Conservation (phyloP, 2,329 filamentous ascomycete species). For the Aspergillus sp. region DNA sequence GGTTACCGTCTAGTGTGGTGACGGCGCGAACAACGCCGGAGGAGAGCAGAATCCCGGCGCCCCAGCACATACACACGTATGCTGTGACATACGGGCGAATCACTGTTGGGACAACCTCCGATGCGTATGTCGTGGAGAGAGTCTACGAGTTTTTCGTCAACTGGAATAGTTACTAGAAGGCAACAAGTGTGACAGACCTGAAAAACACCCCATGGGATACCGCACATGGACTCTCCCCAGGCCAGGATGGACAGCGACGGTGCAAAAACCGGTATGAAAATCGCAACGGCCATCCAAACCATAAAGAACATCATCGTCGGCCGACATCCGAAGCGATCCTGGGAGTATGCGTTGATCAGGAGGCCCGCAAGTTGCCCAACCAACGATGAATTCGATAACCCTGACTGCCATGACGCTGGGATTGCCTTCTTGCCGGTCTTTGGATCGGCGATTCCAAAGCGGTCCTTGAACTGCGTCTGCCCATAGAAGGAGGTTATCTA, state of each 20-base stretch:
- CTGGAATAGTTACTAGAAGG: not conserved
- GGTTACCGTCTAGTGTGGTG: slow-evolving; percentile 12
- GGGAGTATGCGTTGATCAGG: slow-evolving; percentile 19
- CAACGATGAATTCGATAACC: slow-evolving; percentile 14
- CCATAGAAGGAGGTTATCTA: slow-evolving; percentile 11
- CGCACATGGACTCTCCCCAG: slow-evolving; percentile 8
- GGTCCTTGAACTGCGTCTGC: slow-evolving; percentile 7
- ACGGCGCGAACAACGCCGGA: slow-evolving; percentile 24
- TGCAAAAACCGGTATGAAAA: slow-evolving; percentile 16
- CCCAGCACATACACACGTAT: slow-evolving; percentile 28
- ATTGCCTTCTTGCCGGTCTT: slow-evolving; percentile 9
- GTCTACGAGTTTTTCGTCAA: slow-evolving; percentile 2
- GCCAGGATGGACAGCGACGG: slow-evolving; percentile 6
- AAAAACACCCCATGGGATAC: slow-evolving; percentile 13
- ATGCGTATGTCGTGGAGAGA: slow-evolving; percentile 22
- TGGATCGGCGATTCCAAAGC: slow-evolving; percentile 7
- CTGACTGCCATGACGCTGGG: slow-evolving; percentile 28
- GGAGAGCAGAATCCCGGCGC: slow-evolving; percentile 22
- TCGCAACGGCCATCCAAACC: slow-evolving; percentile 7
- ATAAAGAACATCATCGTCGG: slow-evolving; percentile 19
- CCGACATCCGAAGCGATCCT: slow-evolving; percentile 25
- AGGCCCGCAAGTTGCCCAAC: slow-evolving; percentile 20
- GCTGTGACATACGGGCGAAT: slow-evolving; percentile 28
- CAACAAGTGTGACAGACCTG: not conserved
- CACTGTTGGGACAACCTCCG: slow-evolving; percentile 29